A percentile compares a stretch with the other conserved stretches of the same genome.
Conservation (phyloP, 148 eudicot genomes). For the Silene conica region DNA sequence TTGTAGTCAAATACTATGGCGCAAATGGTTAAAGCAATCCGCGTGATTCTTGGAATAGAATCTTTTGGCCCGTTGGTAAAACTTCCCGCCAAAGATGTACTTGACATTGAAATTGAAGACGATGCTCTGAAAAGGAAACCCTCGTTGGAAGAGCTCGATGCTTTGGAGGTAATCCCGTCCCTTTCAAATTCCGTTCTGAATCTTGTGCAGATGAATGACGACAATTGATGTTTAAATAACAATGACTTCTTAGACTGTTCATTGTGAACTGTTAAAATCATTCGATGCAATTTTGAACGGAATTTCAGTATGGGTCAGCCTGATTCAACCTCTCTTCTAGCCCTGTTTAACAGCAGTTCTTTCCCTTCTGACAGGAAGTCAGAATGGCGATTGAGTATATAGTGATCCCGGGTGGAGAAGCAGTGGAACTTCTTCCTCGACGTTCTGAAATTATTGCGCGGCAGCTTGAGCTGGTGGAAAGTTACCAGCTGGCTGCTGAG, state of each 20-base stretch:
- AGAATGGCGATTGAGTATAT: conserved; percentile 93
- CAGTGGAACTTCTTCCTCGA: conserved; percentile 95
- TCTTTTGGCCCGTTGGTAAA: conserved; percentile 39
- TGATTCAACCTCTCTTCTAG: too few relatives aligned
- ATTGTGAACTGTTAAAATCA: too few relatives aligned
- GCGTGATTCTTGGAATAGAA: conserved; percentile 77
- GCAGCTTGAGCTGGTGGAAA: conserved; percentile 84
- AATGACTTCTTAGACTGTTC: too few relatives aligned
- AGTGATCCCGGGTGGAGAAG: conserved; percentile 94
- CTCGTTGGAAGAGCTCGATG: conserved; percentile 94
- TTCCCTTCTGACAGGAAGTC: conserved; percentile 57
- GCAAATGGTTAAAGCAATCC: conserved; percentile 94
- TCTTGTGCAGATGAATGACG: not conserved
- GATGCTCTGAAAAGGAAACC: conserved; percentile 84
- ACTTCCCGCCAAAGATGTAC: conserved; percentile 33
- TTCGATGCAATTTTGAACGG: too few relatives aligned
- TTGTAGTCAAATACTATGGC: conserved; percentile 92
- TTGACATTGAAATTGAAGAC: conserved; percentile 72
- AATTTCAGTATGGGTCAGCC: too few relatives aligned
- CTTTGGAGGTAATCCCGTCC: conserved; percentile 67
- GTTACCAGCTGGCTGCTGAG: conserved; percentile 86
- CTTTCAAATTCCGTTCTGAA: not conserved
- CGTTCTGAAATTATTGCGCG: conserved; percentile 84
- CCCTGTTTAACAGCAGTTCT: too few relatives aligned
- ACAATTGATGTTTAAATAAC: not conserved